These are phyloP conservation scores for Fusarium nelsonii DNA, from an alignment of 2,329 filamentous ascomycete genomes.

Conservation along the genomic window DNA sequence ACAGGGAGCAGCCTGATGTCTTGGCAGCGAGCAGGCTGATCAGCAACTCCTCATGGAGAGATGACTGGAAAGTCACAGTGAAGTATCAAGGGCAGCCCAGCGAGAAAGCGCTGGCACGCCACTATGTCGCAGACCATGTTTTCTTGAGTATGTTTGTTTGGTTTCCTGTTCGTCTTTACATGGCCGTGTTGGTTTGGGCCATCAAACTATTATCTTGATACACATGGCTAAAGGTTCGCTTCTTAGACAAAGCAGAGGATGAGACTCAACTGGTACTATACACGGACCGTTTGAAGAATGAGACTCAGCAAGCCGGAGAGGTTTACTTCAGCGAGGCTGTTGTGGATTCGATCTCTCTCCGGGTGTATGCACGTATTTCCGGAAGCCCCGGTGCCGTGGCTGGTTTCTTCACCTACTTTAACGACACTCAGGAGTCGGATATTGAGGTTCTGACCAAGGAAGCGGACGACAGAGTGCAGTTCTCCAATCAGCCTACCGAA, in stretches of 20 bases:
- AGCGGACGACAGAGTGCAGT: neutral
- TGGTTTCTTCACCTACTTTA: slow-evolving; percentile 36
- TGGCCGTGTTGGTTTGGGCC: neutral
- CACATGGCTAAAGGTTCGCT: neutral
- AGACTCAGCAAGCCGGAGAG: slow-evolving; percentile 7
- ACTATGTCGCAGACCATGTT: slow-evolving; percentile 3
- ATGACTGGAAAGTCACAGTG: slow-evolving; percentile 2
- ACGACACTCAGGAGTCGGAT: slow-evolving; percentile 38
- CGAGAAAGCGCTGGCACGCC: neutral
- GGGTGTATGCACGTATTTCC: slow-evolving; percentile 23
- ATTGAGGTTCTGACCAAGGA: slow-evolving; percentile 22
- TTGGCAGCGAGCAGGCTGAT: neutral
- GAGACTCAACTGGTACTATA: slow-evolving; percentile 2
- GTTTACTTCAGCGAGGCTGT: slow-evolving; percentile 1
- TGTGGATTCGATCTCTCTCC: slow-evolving; percentile 1
- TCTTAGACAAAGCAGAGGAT: neutral
- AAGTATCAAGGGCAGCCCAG: neutral
- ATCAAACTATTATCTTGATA: neutral
- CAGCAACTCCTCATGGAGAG: slow-evolving; percentile 4
- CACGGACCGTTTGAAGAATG: neutral
- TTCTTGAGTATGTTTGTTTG: neutral
- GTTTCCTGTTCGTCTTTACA: neutral
- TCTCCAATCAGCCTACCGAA: slow-evolving; percentile 5
- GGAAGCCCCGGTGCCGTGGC: slow-evolving; percentile 27
- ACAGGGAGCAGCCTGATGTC: neutral